These are phyloP conservation scores for Debaryomycetaceae sp. DNA, from an alignment of 1,139 yeast genomes.

Conservation along the genomic window DNA sequence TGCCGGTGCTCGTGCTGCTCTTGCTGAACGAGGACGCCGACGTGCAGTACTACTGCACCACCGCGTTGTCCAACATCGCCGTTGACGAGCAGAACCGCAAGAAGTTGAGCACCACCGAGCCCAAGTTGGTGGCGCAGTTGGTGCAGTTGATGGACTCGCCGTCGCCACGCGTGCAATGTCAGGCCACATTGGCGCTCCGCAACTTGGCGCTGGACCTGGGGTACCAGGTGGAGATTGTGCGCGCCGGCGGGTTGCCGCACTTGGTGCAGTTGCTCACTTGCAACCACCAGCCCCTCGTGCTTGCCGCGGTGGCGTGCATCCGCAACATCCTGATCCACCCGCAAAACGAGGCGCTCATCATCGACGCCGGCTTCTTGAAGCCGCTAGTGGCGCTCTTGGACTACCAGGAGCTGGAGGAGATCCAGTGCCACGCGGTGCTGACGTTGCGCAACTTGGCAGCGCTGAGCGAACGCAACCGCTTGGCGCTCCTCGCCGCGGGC, in stretches of 20 bases:
- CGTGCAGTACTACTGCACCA: constrained; percentile 96
- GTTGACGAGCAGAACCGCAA: constrained; percentile 91
- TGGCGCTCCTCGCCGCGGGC: constrained; percentile 89
- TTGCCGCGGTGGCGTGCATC: constrained; percentile 97
- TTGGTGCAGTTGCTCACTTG: constrained; percentile 83
- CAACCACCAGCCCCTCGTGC: constrained; percentile 83
- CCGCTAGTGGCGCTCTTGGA: constrained; percentile 86
- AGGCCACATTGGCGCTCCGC: constrained; percentile 93
- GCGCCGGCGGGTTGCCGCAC: constrained; percentile 93
- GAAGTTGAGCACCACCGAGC: constrained; percentile 86
- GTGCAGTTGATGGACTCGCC: constrained; percentile 90
- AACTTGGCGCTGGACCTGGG: constrained; percentile 91
- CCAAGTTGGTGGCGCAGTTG: constrained; percentile 83
- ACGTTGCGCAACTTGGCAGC: constrained; percentile 96
- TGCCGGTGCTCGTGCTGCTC: constrained; percentile 90
- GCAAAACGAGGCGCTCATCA: constrained; percentile 87
- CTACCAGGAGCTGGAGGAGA: constrained; percentile 86
- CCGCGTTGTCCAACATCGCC: constrained; percentile 94
- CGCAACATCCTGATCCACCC: constrained; percentile 97
- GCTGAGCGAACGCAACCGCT: constrained; percentile 85
- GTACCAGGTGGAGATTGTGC: constrained; percentile 91
- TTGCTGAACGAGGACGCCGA: constrained; percentile 88
- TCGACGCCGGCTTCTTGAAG: constrained; percentile 90
- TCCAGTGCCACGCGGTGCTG: constrained; percentile 96
- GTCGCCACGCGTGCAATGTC: constrained; percentile 94